These are phyloP conservation scores for Linnemannia zychae DNA, from an alignment of 192 early-diverging fungal genomes.

Conservation along the genomic window DNA sequence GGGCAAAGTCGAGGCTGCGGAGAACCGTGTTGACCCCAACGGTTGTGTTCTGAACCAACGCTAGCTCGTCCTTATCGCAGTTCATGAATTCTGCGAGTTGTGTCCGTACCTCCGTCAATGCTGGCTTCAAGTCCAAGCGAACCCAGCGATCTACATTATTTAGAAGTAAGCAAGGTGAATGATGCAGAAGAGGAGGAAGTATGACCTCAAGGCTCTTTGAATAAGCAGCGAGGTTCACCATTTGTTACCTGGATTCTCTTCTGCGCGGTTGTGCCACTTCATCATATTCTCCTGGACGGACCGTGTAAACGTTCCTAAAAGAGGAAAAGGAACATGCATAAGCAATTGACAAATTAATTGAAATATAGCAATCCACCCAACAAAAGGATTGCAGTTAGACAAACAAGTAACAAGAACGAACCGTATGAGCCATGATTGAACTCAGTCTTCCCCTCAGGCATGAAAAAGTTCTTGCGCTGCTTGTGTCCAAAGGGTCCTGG, in stretches of 20 bases:
- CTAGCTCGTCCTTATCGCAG: constrained; percentile 66
- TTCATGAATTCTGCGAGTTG: constrained; percentile 63
- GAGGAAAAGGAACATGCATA: background rate
- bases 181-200: background rate
- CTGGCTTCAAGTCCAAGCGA: constrained; percentile 56
- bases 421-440: constrained; percentile 79
- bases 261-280: constrained; percentile 39
- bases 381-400: too few relatives aligned
- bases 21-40: constrained; percentile 68
- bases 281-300: constrained; percentile 43
- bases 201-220: background rate
- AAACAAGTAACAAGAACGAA: too few relatives aligned
- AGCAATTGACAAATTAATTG: too few relatives aligned
- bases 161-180: background rate
- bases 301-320: constrained; percentile 32
- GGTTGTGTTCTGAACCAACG: constrained; percentile 69
- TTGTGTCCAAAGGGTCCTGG: constrained; percentile 62
- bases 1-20: constrained; percentile 59
- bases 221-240: background rate
- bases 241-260: constrained; percentile 34
- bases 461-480: constrained; percentile 62
- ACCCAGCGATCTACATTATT: constrained; percentile 65
- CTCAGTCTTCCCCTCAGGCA: constrained; percentile 66
- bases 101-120: constrained; percentile 52
- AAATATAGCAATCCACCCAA: too few relatives aligned